Conservation (phyloP, 306 rosid species). For the cucumber (Cucumis sativus) region DNA sequence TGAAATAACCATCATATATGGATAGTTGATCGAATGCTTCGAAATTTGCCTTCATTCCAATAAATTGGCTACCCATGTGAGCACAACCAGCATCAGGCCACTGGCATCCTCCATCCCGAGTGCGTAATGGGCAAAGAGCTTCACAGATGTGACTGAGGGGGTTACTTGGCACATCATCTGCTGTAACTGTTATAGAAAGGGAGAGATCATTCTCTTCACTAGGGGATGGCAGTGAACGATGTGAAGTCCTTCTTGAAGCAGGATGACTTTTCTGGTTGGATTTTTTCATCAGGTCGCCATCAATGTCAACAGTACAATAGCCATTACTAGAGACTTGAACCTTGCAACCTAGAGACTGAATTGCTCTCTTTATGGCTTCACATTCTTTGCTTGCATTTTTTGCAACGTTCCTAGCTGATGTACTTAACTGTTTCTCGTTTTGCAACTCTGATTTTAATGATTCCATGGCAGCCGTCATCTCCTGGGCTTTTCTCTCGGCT, state of each 20-base stretch:
- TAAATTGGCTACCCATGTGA: slow-evolving; percentile 70
- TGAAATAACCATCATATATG: slow-evolving; percentile 70
- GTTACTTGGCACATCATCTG: slow-evolving; percentile 25
- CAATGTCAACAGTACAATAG: slow-evolving; percentile 57
- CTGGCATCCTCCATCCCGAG: slow-evolving; percentile 65
- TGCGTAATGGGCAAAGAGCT: slow-evolving; percentile 56
- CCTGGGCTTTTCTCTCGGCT: slow-evolving; percentile 69
- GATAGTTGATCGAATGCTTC: slow-evolving; percentile 84
- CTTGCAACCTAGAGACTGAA: slow-evolving; percentile 80
- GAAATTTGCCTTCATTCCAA: slow-evolving; percentile 81
- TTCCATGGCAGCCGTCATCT: slow-evolving; percentile 41
- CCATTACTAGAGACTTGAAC: slow-evolving; percentile 57
- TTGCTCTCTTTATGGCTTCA: slow-evolving; percentile 68
- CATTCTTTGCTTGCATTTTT: slow-evolving; percentile 58
- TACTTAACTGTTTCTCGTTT: slow-evolving; percentile 49
- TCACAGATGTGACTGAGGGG: slow-evolving; percentile 48
- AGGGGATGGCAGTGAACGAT: slow-evolving; percentile 10
- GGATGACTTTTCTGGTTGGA: slow-evolving; percentile 22
- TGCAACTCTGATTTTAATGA: slow-evolving; percentile 48
- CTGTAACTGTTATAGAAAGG: slow-evolving; percentile 33
- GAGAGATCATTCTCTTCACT: slow-evolving; percentile 37
- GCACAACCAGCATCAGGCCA: slow-evolving; percentile 94
- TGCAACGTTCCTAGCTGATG: slow-evolving; percentile 41
- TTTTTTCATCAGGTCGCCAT: slow-evolving; percentile 35
- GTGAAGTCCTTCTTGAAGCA: slow-evolving; percentile 30